A percentile compares a stretch with the other conserved stretches of the same genome.
These are phyloP conservation scores for Yamadazyma spencermartinsiae DNA, from an alignment of 1,139 yeast species.

Conservation along the genomic window DNA sequence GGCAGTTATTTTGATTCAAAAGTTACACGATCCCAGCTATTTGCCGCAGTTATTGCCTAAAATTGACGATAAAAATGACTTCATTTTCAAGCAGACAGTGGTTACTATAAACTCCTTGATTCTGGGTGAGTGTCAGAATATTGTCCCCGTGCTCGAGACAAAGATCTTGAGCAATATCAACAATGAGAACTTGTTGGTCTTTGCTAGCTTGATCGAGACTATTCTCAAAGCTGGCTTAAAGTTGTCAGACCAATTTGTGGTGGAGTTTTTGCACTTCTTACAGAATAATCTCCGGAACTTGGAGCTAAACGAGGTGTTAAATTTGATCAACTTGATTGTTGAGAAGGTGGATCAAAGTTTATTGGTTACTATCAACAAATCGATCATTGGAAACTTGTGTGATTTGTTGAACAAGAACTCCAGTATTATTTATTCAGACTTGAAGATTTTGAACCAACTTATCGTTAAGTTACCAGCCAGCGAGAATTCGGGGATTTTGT, in stretches of 20 bases:
- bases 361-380: slow-evolving; percentile 4
- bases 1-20: slow-evolving; percentile 46
- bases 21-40: slow-evolving; percentile 3
- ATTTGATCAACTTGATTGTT: slow-evolving; percentile 10
- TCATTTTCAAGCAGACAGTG: slow-evolving; percentile 41
- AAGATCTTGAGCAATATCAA: slow-evolving; percentile 11
- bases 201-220: slow-evolving; percentile 12
- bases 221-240: slow-evolving; percentile 3
- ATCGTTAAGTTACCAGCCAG: slow-evolving; percentile 16
- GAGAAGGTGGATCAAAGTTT: slow-evolving; percentile 1
- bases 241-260: slow-evolving; percentile 10
- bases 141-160: slow-evolving; percentile 9
- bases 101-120: slow-evolving; percentile 20
- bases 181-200: slow-evolving; percentile 13
- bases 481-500: slow-evolving; percentile 8
- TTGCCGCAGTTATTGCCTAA: slow-evolving; percentile 10
- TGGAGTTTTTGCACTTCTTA: slow-evolving; percentile 11
- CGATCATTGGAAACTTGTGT: slow-evolving; percentile 10
- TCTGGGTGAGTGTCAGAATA: not conserved
- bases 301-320: slow-evolving; percentile 15
- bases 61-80: slow-evolving; percentile 39
- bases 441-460: slow-evolving; percentile 18
- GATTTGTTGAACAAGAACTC: slow-evolving; percentile 10
- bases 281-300: slow-evolving; percentile 13
- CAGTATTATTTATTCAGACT: slow-evolving; percentile 11